Evolutionary conservation across 345 rosid species (phyloP), one percentile per base, ranked within the genome.

Genomic region (Litchi chinensis): DNA sequence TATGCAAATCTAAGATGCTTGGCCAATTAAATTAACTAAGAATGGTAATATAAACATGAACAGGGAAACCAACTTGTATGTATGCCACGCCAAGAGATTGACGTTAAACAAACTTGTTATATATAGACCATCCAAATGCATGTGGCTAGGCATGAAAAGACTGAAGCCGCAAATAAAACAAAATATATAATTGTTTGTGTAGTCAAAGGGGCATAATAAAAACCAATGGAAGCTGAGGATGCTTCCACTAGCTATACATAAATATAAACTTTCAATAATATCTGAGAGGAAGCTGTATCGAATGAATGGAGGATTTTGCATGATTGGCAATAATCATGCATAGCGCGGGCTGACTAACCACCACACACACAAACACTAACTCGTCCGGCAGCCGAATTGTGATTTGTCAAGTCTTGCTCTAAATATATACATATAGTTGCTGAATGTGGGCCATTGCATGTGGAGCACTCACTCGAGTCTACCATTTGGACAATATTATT

Each of bases 151-250:
- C 77, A 76, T 54, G 74, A 71, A 78, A 79, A 68, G 68, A 78
- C 57, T 73, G 65, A 66, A 76, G 79, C 9, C 52, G 68, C 54
- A 71, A 76, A 59, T 28, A 32, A 21, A 37, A 8, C 41, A 73
- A 43, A 32, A 39, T 5, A n/a, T 0, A 10, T 9, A 8, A 1
- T 8, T 1, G 52, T 48, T 60, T 39, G 65, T 52, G 70, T 66
- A 77, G 79, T 81, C 74, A 82, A 68, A 63, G 50, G 63, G 41
- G 82, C 79, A 82, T 44, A 78, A 76, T 3, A 24, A 5, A 43
- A 80, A 78, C 37, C 37, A 78, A 83, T 88, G 92, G 87, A 68
- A 74, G 90, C 82, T 82, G 89, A 90, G 82, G 74, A 64, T 79
- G 91, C 82, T 83, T 78, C 85, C 89, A 90, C 90, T 82, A 50